Evolutionary conservation across 371 early-diverging fungal species (phyloP).

Genomic region (Haplosporangium sp.): DNA sequence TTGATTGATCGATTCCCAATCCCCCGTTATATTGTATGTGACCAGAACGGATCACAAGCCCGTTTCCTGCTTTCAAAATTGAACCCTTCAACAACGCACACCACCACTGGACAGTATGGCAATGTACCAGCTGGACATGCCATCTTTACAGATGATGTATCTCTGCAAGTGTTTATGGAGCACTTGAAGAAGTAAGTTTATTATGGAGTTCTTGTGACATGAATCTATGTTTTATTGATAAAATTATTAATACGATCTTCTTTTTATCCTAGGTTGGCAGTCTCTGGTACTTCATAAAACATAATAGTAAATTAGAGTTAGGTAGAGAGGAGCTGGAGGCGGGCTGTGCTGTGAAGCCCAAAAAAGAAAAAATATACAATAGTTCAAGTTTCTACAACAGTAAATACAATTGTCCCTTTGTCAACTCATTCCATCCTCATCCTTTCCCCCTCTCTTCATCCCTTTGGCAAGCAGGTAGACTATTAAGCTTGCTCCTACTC

Average conservation of each 20-base stretch:
- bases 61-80: conserved; percentile 99
- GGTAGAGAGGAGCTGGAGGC: not conserved
- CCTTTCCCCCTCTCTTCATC: no score
- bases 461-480: no score
- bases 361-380: no score
- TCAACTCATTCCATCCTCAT: no score
- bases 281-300: conserved; percentile 14
- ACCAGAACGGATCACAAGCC: conserved; percentile 99
- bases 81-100: conserved; percentile 98
- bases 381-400: no score
- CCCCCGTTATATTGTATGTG: conserved; percentile 98
- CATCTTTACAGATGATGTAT: conserved; percentile 98
- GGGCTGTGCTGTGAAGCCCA: not conserved
- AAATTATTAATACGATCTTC: not conserved
- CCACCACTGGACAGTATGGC: conserved; percentile 76
- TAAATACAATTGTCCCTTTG: no score
- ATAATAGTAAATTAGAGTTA: not conserved
- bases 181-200: conserved; percentile 88
- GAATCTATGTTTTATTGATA: not conserved
- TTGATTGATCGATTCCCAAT: conserved; percentile 97
- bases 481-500: no score
- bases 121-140: conserved; percentile 78
- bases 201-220: not conserved
- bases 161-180: conserved; percentile 96
- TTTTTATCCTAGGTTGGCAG: conserved; percentile 6